These are phyloP conservation scores for Malbranchea zuffiana DNA, from an alignment of 2,329 filamentous ascomycete species.

Conservation along the genomic window DNA sequence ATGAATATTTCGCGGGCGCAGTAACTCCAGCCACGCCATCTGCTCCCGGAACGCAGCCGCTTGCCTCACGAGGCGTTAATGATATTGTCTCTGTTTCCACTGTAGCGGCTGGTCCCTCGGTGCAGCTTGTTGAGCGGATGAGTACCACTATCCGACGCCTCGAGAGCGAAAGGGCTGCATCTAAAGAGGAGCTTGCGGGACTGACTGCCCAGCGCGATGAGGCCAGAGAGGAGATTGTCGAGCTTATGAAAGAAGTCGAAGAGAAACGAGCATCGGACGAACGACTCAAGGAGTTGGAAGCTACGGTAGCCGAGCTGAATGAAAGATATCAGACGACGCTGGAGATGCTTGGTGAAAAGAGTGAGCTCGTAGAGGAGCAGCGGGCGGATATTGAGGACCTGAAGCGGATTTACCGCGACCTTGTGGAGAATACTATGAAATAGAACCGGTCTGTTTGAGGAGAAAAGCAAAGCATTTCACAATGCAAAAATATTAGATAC, in stretches of 20 bases:
- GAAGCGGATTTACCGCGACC: slow-evolving; percentile 89
- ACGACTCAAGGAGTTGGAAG: slow-evolving; percentile 55
- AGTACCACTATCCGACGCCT: slow-evolving; percentile 81
- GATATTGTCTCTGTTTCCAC: slow-evolving; percentile 86
- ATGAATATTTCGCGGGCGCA: slow-evolving; percentile 34
- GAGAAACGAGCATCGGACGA: slow-evolving; percentile 50
- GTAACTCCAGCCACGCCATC: slow-evolving; percentile 28
- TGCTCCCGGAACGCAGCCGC: slow-evolving; percentile 29
- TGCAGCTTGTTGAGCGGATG: slow-evolving; percentile 94
- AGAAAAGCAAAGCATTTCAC: not conserved
- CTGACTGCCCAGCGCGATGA: slow-evolving; percentile 82
- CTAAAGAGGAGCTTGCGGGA: slow-evolving; percentile 72
- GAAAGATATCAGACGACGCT: slow-evolving; percentile 79
- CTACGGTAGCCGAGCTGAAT: slow-evolving; percentile 57
- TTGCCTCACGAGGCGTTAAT: slow-evolving; percentile 51
- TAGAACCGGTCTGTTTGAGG: slow-evolving; percentile 26
- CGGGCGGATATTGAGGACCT: slow-evolving; percentile 80
- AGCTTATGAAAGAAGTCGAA: slow-evolving; percentile 78
- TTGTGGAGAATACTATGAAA: slow-evolving; percentile 75
- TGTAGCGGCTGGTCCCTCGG: slow-evolving; percentile 77
- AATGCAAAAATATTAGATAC: too few relatives aligned
- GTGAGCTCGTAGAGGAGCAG: slow-evolving; percentile 85
- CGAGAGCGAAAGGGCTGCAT: slow-evolving; percentile 81
- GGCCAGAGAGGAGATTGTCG: slow-evolving; percentile 80
- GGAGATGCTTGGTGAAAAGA: slow-evolving; percentile 94